A percentile compares a stretch with the other conserved stretches of the same genome.
Conservation (phyloP, 305 asterid genomes). For the Rubia tinctorum region DNA sequence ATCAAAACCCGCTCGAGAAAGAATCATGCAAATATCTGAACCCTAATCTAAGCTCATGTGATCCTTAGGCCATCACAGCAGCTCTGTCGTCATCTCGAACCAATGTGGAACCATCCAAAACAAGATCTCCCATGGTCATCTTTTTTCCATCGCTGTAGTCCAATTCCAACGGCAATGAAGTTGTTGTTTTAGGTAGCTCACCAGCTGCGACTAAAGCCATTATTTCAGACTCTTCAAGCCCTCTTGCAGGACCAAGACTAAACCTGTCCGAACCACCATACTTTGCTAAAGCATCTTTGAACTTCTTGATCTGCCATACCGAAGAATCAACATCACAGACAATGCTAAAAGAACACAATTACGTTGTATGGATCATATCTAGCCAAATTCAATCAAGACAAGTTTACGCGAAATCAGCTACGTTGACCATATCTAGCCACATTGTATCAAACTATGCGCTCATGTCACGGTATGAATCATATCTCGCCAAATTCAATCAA, state of each 20-base stretch:
- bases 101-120: not conserved
- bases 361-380: no score
- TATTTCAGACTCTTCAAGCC: slow-evolving; percentile 44
- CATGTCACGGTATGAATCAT: no score
- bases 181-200: not conserved
- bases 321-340: not conserved
- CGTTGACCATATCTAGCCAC: no score
- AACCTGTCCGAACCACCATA: slow-evolving; percentile 22
- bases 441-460: no score
- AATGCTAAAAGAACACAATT: not conserved
- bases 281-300: slow-evolving; percentile 32
- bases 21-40: not conserved
- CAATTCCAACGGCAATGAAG: not conserved
- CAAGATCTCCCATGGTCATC: not conserved
- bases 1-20: not conserved
- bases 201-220: slow-evolving; percentile 21
- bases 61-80: slow-evolving; percentile 15
- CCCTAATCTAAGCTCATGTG: not conserved
- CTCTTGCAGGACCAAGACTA: slow-evolving; percentile 38
- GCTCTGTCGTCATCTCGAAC: slow-evolving; percentile 7
- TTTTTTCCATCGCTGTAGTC: not conserved
- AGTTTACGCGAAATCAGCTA: no score
- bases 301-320: slow-evolving; percentile 30
- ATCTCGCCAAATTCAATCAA: no score
- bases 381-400: no score